Conservation (phyloP, 2,329 filamentous ascomycete species). For the Mycosphaerelloides madeirae region DNA sequence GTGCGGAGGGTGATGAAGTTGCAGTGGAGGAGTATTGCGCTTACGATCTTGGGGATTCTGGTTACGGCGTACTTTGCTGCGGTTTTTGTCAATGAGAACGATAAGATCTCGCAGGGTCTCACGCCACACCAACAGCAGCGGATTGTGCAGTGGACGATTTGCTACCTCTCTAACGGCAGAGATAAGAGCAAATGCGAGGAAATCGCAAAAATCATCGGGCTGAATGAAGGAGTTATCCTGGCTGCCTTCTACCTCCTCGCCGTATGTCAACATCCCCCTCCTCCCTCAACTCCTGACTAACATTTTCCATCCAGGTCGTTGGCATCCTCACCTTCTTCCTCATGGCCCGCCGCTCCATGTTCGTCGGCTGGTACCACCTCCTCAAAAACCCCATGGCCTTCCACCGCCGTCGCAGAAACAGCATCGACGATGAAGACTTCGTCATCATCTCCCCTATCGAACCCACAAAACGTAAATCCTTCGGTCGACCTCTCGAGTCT, state of each 20-base stretch:
- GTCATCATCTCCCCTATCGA: conserved; percentile 10
- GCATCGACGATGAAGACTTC: conserved; percentile 12
- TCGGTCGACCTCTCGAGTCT: conserved; percentile 11
- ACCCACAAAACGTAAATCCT: conserved; percentile 20
- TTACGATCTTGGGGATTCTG: conserved; percentile 71
- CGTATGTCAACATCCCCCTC: conserved; percentile 4
- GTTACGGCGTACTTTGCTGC: conserved; percentile 80
- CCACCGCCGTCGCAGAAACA: conserved; percentile 3
- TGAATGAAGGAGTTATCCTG: conserved; percentile 61
- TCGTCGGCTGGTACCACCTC: conserved; percentile 69
- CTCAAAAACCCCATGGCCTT: conserved; percentile 18
- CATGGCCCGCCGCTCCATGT: conserved; percentile 70
- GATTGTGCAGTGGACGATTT: conserved; percentile 59
- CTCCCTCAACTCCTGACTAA: neutral
- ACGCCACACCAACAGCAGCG: conserved; percentile 46
- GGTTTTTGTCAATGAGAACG: conserved; percentile 69
- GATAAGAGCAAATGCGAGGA: conserved; percentile 61
- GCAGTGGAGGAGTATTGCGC: conserved; percentile 78
- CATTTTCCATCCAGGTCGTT: conserved; percentile 55
- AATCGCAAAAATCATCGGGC: conserved; percentile 49
- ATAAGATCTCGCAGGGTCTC: conserved; percentile 52
- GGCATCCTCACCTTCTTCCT: conserved; percentile 74
- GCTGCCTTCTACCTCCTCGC: conserved; percentile 69
- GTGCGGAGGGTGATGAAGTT: conserved; percentile 69
- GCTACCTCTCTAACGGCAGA: conserved; percentile 52